Evolutionary conservation across 2,329 filamentous ascomycete species (phyloP).

Genomic region (Sporothrix protearum): DNA sequence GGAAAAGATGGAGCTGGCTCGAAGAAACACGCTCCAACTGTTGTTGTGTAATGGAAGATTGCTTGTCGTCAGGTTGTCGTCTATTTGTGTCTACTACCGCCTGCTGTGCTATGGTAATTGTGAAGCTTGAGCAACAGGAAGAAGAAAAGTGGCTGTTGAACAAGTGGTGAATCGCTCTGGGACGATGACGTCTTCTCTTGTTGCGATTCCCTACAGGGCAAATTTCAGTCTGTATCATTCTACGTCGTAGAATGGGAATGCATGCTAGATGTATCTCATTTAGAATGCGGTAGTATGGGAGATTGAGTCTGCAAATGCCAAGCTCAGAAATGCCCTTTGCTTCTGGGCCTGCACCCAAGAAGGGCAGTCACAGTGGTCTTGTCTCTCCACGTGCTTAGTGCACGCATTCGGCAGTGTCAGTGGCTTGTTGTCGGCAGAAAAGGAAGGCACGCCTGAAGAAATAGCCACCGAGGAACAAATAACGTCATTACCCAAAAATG

Average conservation of each 20-base stretch:
- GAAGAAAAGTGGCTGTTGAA: not conserved
- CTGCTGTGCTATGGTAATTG: not conserved
- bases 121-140: not conserved
- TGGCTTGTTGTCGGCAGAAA: not conserved
- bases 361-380: not conserved
- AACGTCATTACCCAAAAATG: not conserved
- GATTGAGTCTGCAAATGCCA: not conserved
- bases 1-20: not conserved
- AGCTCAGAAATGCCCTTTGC: not conserved
- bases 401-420: not conserved
- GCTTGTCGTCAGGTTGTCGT: not conserved
- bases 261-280: not conserved
- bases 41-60: not conserved
- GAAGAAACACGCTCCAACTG: not conserved
- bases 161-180: not conserved
- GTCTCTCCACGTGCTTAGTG: not conserved
- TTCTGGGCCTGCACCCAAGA: not conserved
- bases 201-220: not conserved
- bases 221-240: not conserved
- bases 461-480: not conserved
- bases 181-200: not conserved
- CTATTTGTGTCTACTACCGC: not conserved
- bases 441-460: not conserved
- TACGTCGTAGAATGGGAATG: not conserved
- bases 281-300: not conserved